These are phyloP conservation scores for Celoporthe dispersa DNA, from an alignment of 2,329 filamentous ascomycete species.

Conservation along the genomic window DNA sequence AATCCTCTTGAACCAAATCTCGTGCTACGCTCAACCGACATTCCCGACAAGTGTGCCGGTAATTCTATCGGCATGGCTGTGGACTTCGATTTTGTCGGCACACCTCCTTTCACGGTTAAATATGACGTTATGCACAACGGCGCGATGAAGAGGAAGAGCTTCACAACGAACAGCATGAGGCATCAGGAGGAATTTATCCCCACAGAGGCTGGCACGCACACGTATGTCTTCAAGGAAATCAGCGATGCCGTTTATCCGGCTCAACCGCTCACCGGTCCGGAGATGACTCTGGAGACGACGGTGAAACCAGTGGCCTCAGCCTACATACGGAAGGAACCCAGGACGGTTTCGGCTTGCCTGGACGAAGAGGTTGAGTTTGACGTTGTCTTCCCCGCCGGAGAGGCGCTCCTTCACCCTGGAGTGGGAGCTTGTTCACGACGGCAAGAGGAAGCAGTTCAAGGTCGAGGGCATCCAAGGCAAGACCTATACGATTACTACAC, in stretches of 20 bases:
- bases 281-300: slow-evolving; percentile 77
- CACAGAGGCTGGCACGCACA: slow-evolving; percentile 79
- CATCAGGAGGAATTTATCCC: slow-evolving; percentile 87
- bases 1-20: slow-evolving; percentile 89
- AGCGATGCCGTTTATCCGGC: slow-evolving; percentile 80
- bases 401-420: slow-evolving; percentile 87
- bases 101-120: slow-evolving; percentile 83
- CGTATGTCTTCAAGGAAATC: slow-evolving; percentile 81
- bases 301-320: slow-evolving; percentile 93
- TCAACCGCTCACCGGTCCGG: slow-evolving; percentile 63
- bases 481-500: slow-evolving; percentile 74
- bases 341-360: slow-evolving; percentile 73
- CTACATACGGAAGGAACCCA: slow-evolving; percentile 61
- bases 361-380: slow-evolving; percentile 78
- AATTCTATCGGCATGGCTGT: slow-evolving; percentile 90
- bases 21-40: slow-evolving; percentile 74
- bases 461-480: slow-evolving; percentile 66
- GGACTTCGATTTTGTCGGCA: slow-evolving; percentile 87
- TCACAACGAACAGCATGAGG: slow-evolving; percentile 71
- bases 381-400: slow-evolving; percentile 72
- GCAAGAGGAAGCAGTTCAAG: slow-evolving; percentile 75
- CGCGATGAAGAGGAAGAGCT: slow-evolving; percentile 56
- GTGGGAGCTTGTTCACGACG: slow-evolving; percentile 90
- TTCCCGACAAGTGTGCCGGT: slow-evolving; percentile 93
- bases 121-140: slow-evolving; percentile 75